Evolutionary conservation across 192 early-diverging fungal genomes (phyloP).

Genomic region (Chytriomyces confervae): DNA sequence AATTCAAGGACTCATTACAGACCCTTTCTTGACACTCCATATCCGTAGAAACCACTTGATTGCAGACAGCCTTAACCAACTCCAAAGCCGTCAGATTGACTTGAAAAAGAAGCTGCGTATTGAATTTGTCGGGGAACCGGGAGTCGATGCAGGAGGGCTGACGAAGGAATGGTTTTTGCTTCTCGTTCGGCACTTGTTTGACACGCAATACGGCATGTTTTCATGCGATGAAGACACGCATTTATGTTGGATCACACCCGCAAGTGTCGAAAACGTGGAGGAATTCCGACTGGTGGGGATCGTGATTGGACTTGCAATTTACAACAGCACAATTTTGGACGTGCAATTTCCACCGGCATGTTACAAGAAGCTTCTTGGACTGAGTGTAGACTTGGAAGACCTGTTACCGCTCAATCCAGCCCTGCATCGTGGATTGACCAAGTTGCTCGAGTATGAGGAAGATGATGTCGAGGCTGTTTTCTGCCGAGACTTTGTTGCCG

Average conservation of each 20-base stretch:
- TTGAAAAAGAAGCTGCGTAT: constrained; percentile 62
- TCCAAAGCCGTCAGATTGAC: constrained; percentile 54
- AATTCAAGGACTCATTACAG: constrained; percentile 49
- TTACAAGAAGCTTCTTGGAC: constrained; percentile 86
- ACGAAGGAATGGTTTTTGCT: constrained; percentile 95
- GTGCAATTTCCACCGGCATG: constrained; percentile 83
- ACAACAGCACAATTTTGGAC: constrained; percentile 90
- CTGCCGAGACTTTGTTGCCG: constrained; percentile 75
- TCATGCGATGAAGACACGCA: constrained; percentile 78
- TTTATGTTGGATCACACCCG: constrained; percentile 82
- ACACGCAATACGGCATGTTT: constrained; percentile 84
- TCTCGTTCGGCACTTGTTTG: constrained; percentile 86
- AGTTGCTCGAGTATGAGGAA: constrained; percentile 73
- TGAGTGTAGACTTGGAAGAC: constrained; percentile 72
- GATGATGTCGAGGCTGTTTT: constrained; percentile 79
- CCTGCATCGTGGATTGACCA: constrained; percentile 76
- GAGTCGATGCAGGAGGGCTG: constrained; percentile 91
- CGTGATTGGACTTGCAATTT: constrained; percentile 89
- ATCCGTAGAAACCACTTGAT: constrained; percentile 54
- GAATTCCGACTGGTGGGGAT: constrained; percentile 89
- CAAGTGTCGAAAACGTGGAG: constrained; percentile 57
- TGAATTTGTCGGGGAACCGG: constrained; percentile 60
- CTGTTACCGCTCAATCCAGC: constrained; percentile 76
- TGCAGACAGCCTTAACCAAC: constrained; percentile 60
- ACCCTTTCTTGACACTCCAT: constrained; percentile 59